Evolutionary conservation across 768 basidiomycete species (phyloP).

Genomic region (Russula vinacea): DNA sequence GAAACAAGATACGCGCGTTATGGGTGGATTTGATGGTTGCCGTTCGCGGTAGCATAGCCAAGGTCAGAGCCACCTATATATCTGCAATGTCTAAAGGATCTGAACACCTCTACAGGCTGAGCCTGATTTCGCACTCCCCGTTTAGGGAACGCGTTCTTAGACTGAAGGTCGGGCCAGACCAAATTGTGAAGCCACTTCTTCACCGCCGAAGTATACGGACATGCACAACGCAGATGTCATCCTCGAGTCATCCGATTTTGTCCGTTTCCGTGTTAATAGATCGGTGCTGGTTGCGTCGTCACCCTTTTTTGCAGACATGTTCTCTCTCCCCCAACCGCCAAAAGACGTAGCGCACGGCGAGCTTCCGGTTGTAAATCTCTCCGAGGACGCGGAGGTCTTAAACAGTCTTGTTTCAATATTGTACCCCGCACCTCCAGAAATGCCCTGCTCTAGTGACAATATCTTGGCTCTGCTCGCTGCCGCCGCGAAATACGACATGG

Average conservation of each 20-base stretch:
- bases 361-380: neutral
- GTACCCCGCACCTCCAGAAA: neutral
- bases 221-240: neutral
- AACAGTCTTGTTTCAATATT: neutral
- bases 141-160: neutral
- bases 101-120: neutral
- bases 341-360: neutral
- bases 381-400: neutral
- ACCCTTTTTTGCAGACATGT: neutral
- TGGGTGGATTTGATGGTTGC: neutral
- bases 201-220: neutral
- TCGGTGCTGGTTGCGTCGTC: neutral
- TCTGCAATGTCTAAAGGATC: neutral
- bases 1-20: neutral
- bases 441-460: neutral
- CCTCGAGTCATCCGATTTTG: neutral
- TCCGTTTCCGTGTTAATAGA: no score
- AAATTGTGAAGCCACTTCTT: neutral
- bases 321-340: neutral
- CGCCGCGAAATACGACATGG: neutral
- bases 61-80: neutral
- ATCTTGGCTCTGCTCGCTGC: neutral
- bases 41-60: neutral
- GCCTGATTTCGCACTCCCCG: neutral
- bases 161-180: neutral